Evolutionary conservation across 2,329 filamentous ascomycete species (phyloP), one percentile per base, ranked within the genome.

Genomic region (Peltaster fructicola): DNA sequence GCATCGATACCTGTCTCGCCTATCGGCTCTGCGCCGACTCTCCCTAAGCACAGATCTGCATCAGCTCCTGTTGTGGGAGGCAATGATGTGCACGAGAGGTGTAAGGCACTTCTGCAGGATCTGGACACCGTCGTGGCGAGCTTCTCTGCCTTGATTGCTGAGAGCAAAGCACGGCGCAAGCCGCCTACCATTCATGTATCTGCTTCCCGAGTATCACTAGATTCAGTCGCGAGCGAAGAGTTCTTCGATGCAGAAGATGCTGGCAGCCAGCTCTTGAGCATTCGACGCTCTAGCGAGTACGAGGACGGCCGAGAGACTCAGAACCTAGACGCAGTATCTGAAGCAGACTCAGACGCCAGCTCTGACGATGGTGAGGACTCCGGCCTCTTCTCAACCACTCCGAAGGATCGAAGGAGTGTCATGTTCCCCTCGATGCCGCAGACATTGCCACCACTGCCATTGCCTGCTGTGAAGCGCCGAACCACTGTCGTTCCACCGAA

Each of bases 241-340:
- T 98, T 95, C 53, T 98, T 93, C 40, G 88, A 98, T 47, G 88
- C 88, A 1, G 72, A 76, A 41, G 74, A 70, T 25, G 37, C 21
- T 19, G 50, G 50, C 13, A 71, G 73, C 6, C 72, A 78, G 27
- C 60, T 92, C 6, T 59, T 91, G 33, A 73, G 73, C 23, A 85
- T 93, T 31, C 65, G 70, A 31, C 69, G 66, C 17, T 71, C 68
- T 22, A 79, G 70, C 42, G 77, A 78, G 24, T 72, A 74, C 25
- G 75, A 77, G 32, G 61, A 61, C 10, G 69, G 69, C 24, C 62
- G 54, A 7, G 61, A 13, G 69, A 70, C 24, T 62, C 54, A 8
- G 59, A 66, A 70, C 22, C 66, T 57, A 23, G 49, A 53, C n/a
- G 46, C 68, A 2, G 61, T 41, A 8, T 48, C 50, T 9, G 51